Conservation (phyloP, 2,329 filamentous ascomycete species). For the Calonectria pseudoreteaudii region DNA sequence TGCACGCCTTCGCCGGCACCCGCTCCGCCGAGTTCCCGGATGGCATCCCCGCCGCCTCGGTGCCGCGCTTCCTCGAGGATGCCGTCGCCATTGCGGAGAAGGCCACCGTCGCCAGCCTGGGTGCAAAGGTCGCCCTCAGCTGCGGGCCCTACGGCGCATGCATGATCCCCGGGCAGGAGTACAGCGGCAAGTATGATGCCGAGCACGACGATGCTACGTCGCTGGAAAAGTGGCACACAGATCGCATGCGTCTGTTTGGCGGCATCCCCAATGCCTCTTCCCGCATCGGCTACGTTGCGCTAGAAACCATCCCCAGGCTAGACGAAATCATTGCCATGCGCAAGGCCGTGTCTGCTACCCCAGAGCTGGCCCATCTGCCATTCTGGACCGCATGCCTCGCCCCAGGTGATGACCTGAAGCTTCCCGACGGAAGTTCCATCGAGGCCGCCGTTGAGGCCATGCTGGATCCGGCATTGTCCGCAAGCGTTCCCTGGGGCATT, state of each 20-base stretch:
- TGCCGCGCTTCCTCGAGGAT: conserved; percentile 55
- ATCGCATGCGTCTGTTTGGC: conserved; percentile 64
- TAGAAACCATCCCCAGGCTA: conserved; percentile 74
- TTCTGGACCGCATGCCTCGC: conserved; percentile 76
- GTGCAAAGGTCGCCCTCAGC: conserved; percentile 64
- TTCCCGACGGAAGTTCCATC: conserved; percentile 67
- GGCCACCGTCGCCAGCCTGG: conserved; percentile 38
- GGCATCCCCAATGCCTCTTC: conserved; percentile 50
- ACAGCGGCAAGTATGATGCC: conserved; percentile 69
- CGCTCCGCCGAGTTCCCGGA: conserved; percentile 53
- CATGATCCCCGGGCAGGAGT: conserved; percentile 75
- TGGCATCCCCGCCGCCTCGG: conserved; percentile 55
- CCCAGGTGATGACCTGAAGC: conserved; percentile 61
- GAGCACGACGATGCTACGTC: conserved; percentile 56
- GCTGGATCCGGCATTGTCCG: conserved; percentile 45
- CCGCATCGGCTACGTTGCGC: conserved; percentile 67
- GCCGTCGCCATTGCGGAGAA: conserved; percentile 58
- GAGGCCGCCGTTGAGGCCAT: conserved; percentile 51
- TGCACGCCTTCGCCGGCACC: conserved; percentile 67
- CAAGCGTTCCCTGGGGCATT: conserved; percentile 66
- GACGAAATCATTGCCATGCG: conserved; percentile 72
- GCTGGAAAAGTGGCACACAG: conserved; percentile 68
- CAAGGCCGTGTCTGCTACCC: conserved; percentile 50
- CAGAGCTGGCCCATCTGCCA: conserved; percentile 46
- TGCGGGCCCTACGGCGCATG: conserved; percentile 76